phyloP scores from a whole-genome alignment of 768 basidiomycete genomes.

The Lactarius hatsudake region DNA sequence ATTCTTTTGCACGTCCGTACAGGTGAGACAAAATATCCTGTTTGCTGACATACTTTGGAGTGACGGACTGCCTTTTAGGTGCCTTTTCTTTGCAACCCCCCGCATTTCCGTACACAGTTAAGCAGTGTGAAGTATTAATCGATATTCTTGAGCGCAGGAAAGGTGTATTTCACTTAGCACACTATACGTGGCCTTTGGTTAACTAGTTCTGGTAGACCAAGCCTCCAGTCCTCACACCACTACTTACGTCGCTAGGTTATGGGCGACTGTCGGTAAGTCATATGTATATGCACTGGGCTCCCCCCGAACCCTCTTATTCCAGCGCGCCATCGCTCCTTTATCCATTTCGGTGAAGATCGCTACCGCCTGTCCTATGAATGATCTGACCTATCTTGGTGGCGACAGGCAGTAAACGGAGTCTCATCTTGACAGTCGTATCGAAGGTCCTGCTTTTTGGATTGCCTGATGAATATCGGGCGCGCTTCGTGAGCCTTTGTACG shows the following conservation, averaged over 20 bases:
- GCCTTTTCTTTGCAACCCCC: neutral
- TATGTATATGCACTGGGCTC: neutral
- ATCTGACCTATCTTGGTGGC: neutral
- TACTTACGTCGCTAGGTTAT: neutral
- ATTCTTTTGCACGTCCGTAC: neutral
- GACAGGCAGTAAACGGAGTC: neutral
- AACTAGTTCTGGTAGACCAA: neutral
- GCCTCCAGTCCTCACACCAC: neutral
- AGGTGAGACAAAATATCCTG: neutral
- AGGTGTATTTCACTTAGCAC: neutral
- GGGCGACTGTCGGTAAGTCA: neutral
- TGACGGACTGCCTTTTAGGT: neutral
- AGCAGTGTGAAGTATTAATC: neutral
- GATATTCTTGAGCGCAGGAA: neutral
- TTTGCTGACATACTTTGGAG: neutral
- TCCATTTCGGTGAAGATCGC: neutral
- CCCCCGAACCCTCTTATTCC: neutral
- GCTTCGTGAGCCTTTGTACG: constrained; percentile 9
- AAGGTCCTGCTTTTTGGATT: constrained; percentile 7
- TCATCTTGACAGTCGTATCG: neutral
- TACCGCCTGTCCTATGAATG: neutral
- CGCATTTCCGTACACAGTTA: neutral
- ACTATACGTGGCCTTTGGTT: neutral
- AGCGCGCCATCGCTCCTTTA: neutral
- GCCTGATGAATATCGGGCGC: neutral